A percentile compares a stretch with the other conserved stretches of the same genome.
These are phyloP conservation scores for Warburgia ugandensis DNA, from an alignment of 164 flowering plant species.

Conservation along the genomic window DNA sequence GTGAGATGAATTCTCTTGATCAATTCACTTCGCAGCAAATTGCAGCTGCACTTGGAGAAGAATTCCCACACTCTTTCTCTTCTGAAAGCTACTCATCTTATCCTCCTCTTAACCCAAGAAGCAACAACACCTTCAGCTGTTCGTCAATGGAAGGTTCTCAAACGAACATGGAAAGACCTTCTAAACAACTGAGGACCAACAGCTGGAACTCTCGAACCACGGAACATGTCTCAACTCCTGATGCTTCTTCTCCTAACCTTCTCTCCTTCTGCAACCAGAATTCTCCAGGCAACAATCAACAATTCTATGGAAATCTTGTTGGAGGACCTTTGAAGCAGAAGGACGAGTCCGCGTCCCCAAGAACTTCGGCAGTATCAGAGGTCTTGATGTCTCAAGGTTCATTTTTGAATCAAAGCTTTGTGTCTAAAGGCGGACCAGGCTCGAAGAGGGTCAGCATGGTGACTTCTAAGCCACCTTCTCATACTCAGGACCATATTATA, in stretches of 20 bases:
- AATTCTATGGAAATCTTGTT: constrained; percentile 5
- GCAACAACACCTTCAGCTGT: constrained; percentile 15
- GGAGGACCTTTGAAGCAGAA: constrained; percentile 4
- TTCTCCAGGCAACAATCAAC: constrained; percentile 6
- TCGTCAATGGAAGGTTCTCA: constrained; percentile 16
- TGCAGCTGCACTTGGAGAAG: constrained; percentile 37
- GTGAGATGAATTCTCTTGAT: constrained; percentile 34
- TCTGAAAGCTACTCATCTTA: constrained; percentile 20
- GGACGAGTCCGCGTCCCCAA: constrained; percentile 5
- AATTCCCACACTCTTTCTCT: constrained; percentile 25
- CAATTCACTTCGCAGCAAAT: constrained; percentile 33
- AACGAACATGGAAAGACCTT: constrained; percentile 24
- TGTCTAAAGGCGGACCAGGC: constrained; percentile 28
- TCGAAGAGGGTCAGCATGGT: constrained; percentile 22
- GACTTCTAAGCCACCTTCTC: constrained; percentile 14
- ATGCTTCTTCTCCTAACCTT: constrained; percentile 20
- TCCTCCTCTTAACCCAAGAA: constrained; percentile 13
- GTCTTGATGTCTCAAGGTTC: constrained; percentile 25
- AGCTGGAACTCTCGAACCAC: constrained; percentile 36
- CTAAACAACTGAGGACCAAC: constrained; percentile 39
- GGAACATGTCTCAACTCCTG: constrained; percentile 20
- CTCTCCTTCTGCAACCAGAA: constrained; percentile 24
- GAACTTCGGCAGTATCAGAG: constrained; percentile 15
- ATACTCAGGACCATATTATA: constrained; percentile 40
- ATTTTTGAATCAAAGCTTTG: constrained; percentile 23